Evolutionary conservation across 1,284 basidiomycete genomes (phyloP).

Genomic region (Stereum hirsutum): DNA sequence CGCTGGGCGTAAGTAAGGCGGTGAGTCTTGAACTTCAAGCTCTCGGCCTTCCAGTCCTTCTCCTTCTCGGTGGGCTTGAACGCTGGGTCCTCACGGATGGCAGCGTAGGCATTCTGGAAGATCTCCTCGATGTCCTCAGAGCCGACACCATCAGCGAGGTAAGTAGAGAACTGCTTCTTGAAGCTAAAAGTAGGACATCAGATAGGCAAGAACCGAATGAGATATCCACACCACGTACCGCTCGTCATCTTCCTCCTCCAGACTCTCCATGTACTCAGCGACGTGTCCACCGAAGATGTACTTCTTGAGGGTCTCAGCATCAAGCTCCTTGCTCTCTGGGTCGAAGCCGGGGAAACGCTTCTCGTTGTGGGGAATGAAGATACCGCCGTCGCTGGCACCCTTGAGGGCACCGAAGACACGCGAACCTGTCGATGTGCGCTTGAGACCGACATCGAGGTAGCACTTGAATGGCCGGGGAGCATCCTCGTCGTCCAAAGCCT

Average conservation of each 20-base stretch:
- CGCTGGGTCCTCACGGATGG: constrained; percentile 91
- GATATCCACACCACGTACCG: constrained; percentile 35
- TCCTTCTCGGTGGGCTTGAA: constrained; percentile 92
- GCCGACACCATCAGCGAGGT: constrained; percentile 92
- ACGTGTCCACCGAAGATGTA: constrained; percentile 99
- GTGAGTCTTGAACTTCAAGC: constrained; percentile 60
- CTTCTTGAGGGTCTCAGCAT: constrained; percentile 92
- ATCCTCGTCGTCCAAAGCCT: constrained; percentile 85
- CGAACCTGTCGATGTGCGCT: constrained; percentile 95
- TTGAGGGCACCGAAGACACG: constrained; percentile 99
- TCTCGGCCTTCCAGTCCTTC: constrained; percentile 89
- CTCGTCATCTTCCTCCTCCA: constrained; percentile 99
- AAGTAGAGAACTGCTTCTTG: constrained; percentile 97
- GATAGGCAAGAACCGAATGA: not conserved
- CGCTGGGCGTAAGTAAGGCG: constrained; percentile 79
- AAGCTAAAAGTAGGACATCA: constrained; percentile 43
- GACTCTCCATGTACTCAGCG: constrained; percentile 98
- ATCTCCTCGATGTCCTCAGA: constrained; percentile 98
- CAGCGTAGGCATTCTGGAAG: constrained; percentile 83
- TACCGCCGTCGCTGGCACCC: constrained; percentile 96
- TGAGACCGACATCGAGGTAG: constrained; percentile 98
- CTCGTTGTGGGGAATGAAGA: constrained; percentile 97
- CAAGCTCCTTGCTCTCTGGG: constrained; percentile 88
- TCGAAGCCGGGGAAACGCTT: constrained; percentile 99
- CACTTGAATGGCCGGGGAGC: constrained; percentile 98